Evolutionary conservation across 257 asterid genomes (phyloP).

Genomic region (Eucommia ulmoides): DNA sequence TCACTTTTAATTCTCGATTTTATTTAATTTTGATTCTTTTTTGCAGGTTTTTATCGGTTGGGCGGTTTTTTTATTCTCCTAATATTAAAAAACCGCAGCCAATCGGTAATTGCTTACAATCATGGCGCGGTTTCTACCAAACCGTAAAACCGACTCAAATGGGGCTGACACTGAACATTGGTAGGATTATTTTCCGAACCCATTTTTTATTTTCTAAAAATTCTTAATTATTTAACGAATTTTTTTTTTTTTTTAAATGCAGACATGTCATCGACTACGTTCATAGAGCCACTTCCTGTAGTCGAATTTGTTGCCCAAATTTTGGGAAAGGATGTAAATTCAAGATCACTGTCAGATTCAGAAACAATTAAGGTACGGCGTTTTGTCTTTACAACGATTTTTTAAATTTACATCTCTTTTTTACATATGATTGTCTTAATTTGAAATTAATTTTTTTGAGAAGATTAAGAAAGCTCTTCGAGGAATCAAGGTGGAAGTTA

Average conservation of each 20-base stretch:
- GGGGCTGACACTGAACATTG: conserved; percentile 34
- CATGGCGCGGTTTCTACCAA: conserved; percentile 49
- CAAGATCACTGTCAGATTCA: conserved; percentile 26
- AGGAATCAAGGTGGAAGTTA: conserved; percentile 56
- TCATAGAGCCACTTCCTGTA: conserved; percentile 22
- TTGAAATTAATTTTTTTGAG: background rate
- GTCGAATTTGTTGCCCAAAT: conserved; percentile 25
- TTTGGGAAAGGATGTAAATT: conserved; percentile 15
- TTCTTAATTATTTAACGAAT: background rate
- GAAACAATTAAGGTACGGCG: conserved; percentile 21
- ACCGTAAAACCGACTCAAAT: conserved; percentile 40
- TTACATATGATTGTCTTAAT: background rate
- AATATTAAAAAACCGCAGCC: conserved; percentile 27
- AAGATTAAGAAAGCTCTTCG: conserved; percentile 50
- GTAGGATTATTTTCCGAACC: conserved; percentile 5
- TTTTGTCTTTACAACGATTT: background rate
- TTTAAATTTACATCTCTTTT: background rate
- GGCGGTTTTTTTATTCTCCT: conserved; percentile 36
- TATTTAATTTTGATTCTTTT: too few species aligned
- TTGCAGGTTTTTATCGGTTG: conserved; percentile 29
- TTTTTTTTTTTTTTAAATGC: conserved; percentile 7
- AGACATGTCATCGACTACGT: conserved; percentile 22
- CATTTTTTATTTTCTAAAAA: background rate
- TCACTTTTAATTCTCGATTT: background rate
- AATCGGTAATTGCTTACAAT: conserved; percentile 31